These are phyloP conservation scores for Laburnicola sp. DNA, from an alignment of 2,329 filamentous ascomycete genomes.

Conservation along the genomic window DNA sequence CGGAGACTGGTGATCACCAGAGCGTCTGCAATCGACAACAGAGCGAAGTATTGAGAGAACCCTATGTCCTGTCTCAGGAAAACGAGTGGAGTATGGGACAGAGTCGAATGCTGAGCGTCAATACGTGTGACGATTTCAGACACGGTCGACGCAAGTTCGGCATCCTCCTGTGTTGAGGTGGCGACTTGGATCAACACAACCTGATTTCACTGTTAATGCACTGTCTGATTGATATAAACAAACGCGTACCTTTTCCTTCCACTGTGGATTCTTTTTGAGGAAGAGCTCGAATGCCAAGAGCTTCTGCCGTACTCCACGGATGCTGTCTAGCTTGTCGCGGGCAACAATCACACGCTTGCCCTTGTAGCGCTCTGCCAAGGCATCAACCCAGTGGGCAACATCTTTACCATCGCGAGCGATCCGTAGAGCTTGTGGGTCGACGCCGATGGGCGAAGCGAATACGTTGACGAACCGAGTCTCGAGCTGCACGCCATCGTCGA, in stretches of 20 bases:
- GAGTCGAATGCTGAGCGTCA: conserved; percentile 85
- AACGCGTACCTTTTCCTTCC: conserved; percentile 67
- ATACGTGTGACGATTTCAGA: conserved; percentile 94
- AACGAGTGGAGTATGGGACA: conserved; percentile 89
- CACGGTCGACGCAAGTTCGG: conserved; percentile 82
- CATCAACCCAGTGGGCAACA: conserved; percentile 76
- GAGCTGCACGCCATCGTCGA: conserved; percentile 81
- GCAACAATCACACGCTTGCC: conserved; percentile 91
- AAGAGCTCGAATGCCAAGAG: conserved; percentile 90
- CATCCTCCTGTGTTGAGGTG: conserved; percentile 84
- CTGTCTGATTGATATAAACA: not conserved
- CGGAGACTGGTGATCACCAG: conserved; percentile 94
- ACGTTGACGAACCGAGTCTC: conserved; percentile 95
- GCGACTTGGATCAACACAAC: conserved; percentile 94
- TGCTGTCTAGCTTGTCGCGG: conserved; percentile 89
- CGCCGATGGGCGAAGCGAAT: conserved; percentile 81
- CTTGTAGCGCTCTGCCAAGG: conserved; percentile 80
- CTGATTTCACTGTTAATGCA: conserved; percentile 39
- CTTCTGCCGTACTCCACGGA: conserved; percentile 92
- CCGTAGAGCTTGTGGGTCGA: conserved; percentile 77
- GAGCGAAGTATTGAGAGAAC: conserved; percentile 88
- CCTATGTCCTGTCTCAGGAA: conserved; percentile 95
- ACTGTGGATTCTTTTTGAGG: conserved; percentile 89
- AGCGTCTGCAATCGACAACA: conserved; percentile 85
- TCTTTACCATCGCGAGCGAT: conserved; percentile 70